A percentile compares a stretch with the other conserved stretches of the same genome.
These are phyloP conservation scores for Chaetomium globosum DNA, from an alignment of 2,329 filamentous ascomycete genomes.

Conservation along the genomic window DNA sequence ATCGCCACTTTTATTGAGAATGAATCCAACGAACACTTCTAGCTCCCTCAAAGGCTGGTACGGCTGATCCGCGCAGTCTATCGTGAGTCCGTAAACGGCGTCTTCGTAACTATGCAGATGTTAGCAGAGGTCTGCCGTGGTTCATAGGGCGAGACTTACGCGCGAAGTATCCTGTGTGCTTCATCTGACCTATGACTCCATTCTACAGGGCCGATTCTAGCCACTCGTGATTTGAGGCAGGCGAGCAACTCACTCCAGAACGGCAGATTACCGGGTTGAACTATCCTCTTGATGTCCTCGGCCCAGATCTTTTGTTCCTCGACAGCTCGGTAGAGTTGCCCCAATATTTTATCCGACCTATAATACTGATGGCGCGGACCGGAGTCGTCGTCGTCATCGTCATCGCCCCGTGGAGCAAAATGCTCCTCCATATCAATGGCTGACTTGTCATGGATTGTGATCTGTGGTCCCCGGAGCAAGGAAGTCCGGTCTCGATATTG, in stretches of 20 bases:
- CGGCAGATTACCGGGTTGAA: constrained; percentile 34
- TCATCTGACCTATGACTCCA: constrained; percentile 44
- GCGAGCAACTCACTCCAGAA: constrained; percentile 51
- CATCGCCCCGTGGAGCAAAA: constrained; percentile 35
- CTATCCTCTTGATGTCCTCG: constrained; percentile 48
- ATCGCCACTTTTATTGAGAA: constrained; percentile 54
- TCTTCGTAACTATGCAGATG: constrained; percentile 51
- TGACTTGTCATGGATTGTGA: constrained; percentile 50
- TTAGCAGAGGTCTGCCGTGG: not conserved
- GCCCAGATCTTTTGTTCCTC: constrained; percentile 70
- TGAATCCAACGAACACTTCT: constrained; percentile 59
- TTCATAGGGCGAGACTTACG: constrained; percentile 44
- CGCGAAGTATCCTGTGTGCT: constrained; percentile 50
- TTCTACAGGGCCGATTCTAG: constrained; percentile 39
- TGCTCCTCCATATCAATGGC: constrained; percentile 47
- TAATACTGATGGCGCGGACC: constrained; percentile 61
- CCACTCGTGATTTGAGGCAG: constrained; percentile 39
- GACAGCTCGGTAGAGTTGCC: constrained; percentile 69
- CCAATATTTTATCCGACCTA: constrained; percentile 67
- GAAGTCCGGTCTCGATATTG: constrained; percentile 56
- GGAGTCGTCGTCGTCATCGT: constrained; percentile 51
- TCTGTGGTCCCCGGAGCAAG: constrained; percentile 51
- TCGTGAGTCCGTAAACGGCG: constrained; percentile 46
- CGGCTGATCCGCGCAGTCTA: constrained; percentile 51
- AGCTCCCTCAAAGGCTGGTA: constrained; percentile 51